Conservation (phyloP, 2,329 filamentous ascomycete genomes). For the Plenodomus lindquistii region DNA sequence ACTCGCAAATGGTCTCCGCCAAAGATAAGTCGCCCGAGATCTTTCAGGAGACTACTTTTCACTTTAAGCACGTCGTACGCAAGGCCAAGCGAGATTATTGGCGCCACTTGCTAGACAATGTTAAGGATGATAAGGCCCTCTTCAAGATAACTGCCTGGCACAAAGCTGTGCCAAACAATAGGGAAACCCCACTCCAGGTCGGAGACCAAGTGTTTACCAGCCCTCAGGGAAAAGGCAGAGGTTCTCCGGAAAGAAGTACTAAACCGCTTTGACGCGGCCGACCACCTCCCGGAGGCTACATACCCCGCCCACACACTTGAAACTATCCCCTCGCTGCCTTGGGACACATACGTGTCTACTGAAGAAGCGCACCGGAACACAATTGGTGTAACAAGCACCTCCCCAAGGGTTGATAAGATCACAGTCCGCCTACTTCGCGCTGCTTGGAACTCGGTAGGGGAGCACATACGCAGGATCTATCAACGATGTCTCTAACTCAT, state of each 20-base stretch:
- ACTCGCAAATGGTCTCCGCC: not conserved
- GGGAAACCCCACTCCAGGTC: conserved; percentile 4
- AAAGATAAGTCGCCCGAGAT: not conserved
- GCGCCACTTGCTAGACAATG: not conserved
- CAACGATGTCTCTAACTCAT: conserved; percentile 5
- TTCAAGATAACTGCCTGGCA: conserved; percentile 3
- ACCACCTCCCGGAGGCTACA: conserved; percentile 2
- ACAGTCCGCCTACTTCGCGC: conserved; percentile 1
- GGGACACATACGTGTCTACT: not conserved
- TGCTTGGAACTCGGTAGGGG: conserved; percentile 1
- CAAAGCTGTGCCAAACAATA: conserved; percentile 1
- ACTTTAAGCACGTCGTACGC: not conserved
- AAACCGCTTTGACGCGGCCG: not conserved
- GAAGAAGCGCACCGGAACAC: conserved; percentile 3
- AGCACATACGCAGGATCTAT: not conserved
- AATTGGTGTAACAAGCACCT: conserved; percentile 1
- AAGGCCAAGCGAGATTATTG: conserved; percentile 3
- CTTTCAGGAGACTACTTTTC: not conserved
- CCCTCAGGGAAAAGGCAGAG: conserved; percentile 3
- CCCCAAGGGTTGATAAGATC: not conserved
- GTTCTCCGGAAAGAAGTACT: conserved; percentile 2
- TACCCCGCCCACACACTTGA: not conserved
- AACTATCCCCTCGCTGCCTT: not conserved
- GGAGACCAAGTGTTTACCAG: not conserved
- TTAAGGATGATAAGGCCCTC: not conserved